Evolutionary conservation across 2,329 filamentous ascomycete species (phyloP), one percentile per base, ranked within the genome.

Genomic region (Fusarium nematophilum): DNA sequence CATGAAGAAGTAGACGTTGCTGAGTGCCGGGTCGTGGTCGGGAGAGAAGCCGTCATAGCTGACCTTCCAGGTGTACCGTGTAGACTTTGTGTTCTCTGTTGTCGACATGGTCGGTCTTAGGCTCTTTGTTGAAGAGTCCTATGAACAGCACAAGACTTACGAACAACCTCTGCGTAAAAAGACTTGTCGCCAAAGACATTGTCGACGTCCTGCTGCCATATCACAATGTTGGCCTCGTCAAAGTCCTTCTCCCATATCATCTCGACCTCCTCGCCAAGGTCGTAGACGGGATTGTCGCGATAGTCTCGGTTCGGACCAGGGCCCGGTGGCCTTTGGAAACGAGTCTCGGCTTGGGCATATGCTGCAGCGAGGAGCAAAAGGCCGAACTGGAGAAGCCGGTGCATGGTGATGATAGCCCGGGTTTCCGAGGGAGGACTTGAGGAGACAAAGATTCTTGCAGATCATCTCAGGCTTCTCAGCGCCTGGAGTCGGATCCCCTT

Each of bases 1-100:
- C 10, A n/a, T 9, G 14, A 52, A 45, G 31, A 37, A 52, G 39
- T 52, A 52, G 15, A 52, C 48, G 17, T 52, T 52, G 39, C 39
- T 37, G 10, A 52, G 14, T 5, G 17, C 30, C 13, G 48, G 48
- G 8, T 38, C 48, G 31, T 45, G 31, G 6, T 34, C 39, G 6
- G 25, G 7, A 1, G 48, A 14, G 30, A 52, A 52, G n/a, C 34
- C 40, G 14, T 52, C 48, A 17, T 37, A 45, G 17, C 39, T 38
- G 39, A 38, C 31, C 15, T 27, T 45, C 39, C 48, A 52, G 5
- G 31, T 39, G 9, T 52, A 45, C 13, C 29, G 30, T 11, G 17
- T 34, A 13, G 23, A 36, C 23, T 14, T 45, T 13, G 31, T 45
- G n/a, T 52, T 38, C 13, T 11, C 48, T 51, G 3, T 5, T 13